Evolutionary conservation across 176 grass and related monocot species (phyloP).

Genomic region (Stipa capillata): DNA sequence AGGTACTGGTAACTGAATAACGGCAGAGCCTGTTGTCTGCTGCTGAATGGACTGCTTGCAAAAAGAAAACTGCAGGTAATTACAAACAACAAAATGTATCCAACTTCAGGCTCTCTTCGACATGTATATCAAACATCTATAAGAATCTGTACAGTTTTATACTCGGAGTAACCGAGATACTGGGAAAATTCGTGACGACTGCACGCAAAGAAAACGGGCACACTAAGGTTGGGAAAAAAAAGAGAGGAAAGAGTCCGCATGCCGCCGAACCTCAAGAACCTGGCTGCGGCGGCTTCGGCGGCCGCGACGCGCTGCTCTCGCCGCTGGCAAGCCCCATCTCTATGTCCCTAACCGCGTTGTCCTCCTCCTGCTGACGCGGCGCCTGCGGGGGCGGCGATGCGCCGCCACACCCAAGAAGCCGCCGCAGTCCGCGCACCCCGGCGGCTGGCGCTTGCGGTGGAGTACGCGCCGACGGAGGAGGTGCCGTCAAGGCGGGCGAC

Average conservation of each 20-base stretch:
- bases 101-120: neutral
- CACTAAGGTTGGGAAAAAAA: neutral
- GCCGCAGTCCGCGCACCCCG: conserved; percentile 21
- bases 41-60: neutral
- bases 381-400: conserved; percentile 13
- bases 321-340: conserved; percentile 40
- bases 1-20: conserved; percentile 5
- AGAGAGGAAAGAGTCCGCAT: neutral
- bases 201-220: conserved; percentile 20
- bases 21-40: neutral
- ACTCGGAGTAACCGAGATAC: neutral
- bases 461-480: neutral
- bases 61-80: neutral
- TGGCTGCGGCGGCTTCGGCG: conserved; percentile 8
- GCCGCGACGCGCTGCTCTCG: conserved; percentile 23
- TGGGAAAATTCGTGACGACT: conserved; percentile 9
- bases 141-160: conserved; percentile 47
- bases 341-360: conserved; percentile 9
- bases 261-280: neutral
- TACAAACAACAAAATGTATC: neutral
- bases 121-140: conserved; percentile 17
- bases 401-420: conserved; percentile 45
- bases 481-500: neutral
- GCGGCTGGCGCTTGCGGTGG: neutral
- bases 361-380: neutral